A percentile compares a stretch with the other conserved stretches of the same genome.
phyloP scores from a whole-genome alignment of 768 basidiomycete species.

The Udeniomyces megalosporus region DNA sequence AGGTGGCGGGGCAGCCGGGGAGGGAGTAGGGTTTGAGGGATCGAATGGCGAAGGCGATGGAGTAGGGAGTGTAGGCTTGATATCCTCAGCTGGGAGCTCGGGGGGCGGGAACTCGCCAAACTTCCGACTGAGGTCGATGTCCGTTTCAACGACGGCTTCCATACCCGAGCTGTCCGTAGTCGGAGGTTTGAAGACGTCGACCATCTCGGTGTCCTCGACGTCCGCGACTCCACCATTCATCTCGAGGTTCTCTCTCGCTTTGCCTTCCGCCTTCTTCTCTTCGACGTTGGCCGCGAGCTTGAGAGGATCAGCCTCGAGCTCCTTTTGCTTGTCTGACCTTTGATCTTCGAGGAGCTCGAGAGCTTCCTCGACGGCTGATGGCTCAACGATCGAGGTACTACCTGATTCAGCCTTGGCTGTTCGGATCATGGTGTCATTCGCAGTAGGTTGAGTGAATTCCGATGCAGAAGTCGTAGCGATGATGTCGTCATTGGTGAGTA shows the following conservation, averaged over 20 bases:
- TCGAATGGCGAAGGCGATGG: too few relatives aligned
- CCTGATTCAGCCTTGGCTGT: too few relatives aligned
- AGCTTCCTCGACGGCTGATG: constrained; percentile 23
- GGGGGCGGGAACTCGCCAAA: constrained; percentile 23
- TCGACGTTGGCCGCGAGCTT: constrained; percentile 4
- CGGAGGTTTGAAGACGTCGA: neutral
- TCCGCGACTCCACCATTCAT: constrained; percentile 2
- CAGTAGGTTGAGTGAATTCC: neutral
- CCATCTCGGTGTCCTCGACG: neutral
- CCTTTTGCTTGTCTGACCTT: neutral
- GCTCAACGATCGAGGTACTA: constrained; percentile 20
- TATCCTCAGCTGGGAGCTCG: constrained; percentile 14
- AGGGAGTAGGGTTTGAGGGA: too few relatives aligned
- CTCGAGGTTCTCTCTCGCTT: constrained; percentile 8
- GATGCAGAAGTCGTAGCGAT: neutral
- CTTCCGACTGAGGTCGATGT: too few relatives aligned
- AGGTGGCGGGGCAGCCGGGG: too few relatives aligned
- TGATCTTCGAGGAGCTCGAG: constrained; percentile 1
- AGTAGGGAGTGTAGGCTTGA: constrained; percentile 22
- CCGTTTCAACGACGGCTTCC: too few relatives aligned
- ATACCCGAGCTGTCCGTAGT: too few relatives aligned
- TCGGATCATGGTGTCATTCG: neutral
- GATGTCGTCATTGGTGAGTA: neutral
- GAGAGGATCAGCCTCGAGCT: neutral
- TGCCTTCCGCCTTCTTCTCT: constrained; percentile 19